Percentiles rank a stretch among this genome's conserved stretches.
Evolutionary conservation across 495 filamentous ascomycete genomes (phyloP).

Genomic region (Paragyromitra xinjiangensis): DNA sequence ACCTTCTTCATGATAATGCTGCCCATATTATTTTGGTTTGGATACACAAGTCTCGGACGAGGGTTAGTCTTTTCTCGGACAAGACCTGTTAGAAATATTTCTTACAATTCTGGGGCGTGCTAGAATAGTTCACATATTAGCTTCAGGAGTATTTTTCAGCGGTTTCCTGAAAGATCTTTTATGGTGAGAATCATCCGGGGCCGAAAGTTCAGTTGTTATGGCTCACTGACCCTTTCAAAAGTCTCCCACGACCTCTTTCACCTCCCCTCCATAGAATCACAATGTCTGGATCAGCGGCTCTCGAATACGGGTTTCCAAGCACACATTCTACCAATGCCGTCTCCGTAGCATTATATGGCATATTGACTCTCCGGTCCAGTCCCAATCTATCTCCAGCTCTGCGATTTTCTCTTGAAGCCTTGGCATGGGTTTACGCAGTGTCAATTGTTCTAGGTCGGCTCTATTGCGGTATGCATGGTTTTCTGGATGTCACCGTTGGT

Average conservation of each 20-base stretch:
- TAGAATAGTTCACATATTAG: constrained; percentile 88
- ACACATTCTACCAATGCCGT: constrained; percentile 97
- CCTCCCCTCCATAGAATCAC: constrained; percentile 93
- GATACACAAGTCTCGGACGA: constrained; percentile 79
- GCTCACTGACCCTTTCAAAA: constrained; percentile 21
- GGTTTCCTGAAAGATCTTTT: constrained; percentile 93
- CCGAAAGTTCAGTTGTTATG: neutral
- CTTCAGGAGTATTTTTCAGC: constrained; percentile 88
- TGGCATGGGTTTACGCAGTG: constrained; percentile 82
- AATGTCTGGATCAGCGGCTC: constrained; percentile 91
- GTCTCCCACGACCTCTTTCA: constrained; percentile 88
- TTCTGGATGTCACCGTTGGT: constrained; percentile 86
- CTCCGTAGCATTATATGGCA: constrained; percentile 85
- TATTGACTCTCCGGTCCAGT: constrained; percentile 69
- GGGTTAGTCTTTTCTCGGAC: constrained; percentile 67
- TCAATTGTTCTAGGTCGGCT: constrained; percentile 90
- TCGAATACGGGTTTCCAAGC: constrained; percentile 97
- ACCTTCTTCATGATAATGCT: constrained; percentile 97
- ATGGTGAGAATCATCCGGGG: constrained; percentile 62
- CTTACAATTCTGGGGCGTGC: constrained; percentile 27
- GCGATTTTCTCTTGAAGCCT: constrained; percentile 62
- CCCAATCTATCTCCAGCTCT: constrained; percentile 61
- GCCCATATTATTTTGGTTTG: constrained; percentile 95
- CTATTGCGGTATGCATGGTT: constrained; percentile 99
- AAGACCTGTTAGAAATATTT: neutral